A percentile compares a stretch with the other conserved stretches of the same genome.
These are phyloP conservation scores for Termitomyces sp. DNA, from an alignment of 768 basidiomycete genomes.

Conservation along the genomic window DNA sequence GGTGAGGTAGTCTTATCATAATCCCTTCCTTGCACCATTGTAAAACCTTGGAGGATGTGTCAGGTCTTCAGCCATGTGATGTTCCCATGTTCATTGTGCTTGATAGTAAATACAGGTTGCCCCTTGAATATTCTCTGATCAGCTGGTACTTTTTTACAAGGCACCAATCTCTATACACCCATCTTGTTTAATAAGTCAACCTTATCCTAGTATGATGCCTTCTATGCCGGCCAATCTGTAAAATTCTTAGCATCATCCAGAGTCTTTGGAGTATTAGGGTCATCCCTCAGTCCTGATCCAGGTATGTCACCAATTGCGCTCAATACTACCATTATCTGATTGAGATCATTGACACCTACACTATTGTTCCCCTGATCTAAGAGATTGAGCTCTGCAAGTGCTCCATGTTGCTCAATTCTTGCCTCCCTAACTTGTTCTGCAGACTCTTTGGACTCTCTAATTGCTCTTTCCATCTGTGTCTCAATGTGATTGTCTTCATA, in stretches of 20 bases:
- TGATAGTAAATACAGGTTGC: neutral
- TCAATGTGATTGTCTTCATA: too few species aligned
- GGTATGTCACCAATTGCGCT: neutral
- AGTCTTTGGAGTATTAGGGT: neutral
- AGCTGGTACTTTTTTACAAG: neutral
- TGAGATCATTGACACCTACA: neutral
- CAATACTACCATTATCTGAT: neutral
- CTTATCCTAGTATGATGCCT: neutral
- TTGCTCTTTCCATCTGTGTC: too few species aligned
- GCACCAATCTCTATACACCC: neutral
- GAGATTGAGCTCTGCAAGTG: neutral
- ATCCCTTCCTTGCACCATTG: neutral
- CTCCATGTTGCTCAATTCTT: neutral
- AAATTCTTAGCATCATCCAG: neutral
- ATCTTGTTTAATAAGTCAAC: neutral
- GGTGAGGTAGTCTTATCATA: neutral
- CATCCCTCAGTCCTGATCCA: neutral
- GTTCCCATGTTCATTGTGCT: neutral
- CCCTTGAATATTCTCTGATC: neutral
- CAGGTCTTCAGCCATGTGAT: neutral
- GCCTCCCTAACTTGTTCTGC: neutral
- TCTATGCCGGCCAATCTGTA: neutral
- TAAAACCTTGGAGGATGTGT: neutral
- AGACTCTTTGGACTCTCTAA: too few species aligned
- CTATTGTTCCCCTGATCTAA: neutral